phyloP scores from a whole-genome alignment of 2,329 filamentous ascomycete species.

The Neonectria neomacrospora region DNA sequence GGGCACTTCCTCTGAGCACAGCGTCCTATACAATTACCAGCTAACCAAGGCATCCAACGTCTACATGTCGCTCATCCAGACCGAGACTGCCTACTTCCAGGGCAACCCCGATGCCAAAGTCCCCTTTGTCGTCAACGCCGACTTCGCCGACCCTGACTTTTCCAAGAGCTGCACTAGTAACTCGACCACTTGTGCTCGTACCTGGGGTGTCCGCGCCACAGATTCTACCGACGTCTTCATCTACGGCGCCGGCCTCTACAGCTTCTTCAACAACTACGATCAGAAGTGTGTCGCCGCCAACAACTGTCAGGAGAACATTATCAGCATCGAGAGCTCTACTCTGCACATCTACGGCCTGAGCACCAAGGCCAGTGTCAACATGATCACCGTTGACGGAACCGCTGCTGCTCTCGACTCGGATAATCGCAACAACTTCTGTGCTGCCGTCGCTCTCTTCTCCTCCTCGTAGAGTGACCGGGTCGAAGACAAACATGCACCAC shows the following conservation, averaged over 20 bases:
- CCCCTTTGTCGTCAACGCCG: constrained; percentile 69
- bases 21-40: constrained; percentile 84
- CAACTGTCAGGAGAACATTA: constrained; percentile 82
- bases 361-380: constrained; percentile 80
- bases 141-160: constrained; percentile 77
- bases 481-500: neutral
- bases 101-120: constrained; percentile 79
- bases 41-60: constrained; percentile 80
- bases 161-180: constrained; percentile 58
- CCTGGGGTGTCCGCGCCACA: constrained; percentile 79
- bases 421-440: constrained; percentile 74
- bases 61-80: constrained; percentile 86
- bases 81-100: constrained; percentile 91
- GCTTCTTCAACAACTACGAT: constrained; percentile 84
- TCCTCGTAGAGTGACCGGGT: constrained; percentile 29
- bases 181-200: constrained; percentile 71
- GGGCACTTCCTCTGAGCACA: constrained; percentile 77
- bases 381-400: constrained; percentile 72
- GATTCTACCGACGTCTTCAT: constrained; percentile 75
- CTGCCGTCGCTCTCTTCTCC: constrained; percentile 61
- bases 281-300: constrained; percentile 75
- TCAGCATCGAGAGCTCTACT: constrained; percentile 75
- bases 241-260: constrained; percentile 81
- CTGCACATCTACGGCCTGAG: constrained; percentile 75
- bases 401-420: constrained; percentile 65